Base-by-base conservation (phyloP, 2,329 filamentous ascomycete species). In the Calonectria hongkongensis region DNA sequence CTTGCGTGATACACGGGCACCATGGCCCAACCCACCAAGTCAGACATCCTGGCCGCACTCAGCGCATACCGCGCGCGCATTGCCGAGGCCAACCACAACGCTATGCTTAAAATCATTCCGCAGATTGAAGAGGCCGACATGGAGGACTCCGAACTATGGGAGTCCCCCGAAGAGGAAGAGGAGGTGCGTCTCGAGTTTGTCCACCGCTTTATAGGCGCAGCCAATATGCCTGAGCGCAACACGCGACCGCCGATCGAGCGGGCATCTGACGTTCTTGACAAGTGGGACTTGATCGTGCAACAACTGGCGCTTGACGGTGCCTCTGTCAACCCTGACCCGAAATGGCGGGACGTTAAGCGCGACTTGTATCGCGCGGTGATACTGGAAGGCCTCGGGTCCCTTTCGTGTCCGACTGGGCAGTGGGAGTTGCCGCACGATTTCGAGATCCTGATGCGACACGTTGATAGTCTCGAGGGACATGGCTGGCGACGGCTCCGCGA, bases 111-210 rank as follows among this genome's bases (percentile, higher is more conserved):
- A 13, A 33, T 54, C 28, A 33, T 54, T 12, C 48, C 27, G 7
- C 25, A 54, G 12, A 33, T 54, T 8, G 27, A 54, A 27, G 16
- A 25, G 16, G 27, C 48, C 25, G 27, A 54, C 48, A 54, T 54
- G 48, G 27, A 54, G 28, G 48, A 54, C 9, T 5, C 16, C 48
- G 48, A 54, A 18, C 48, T 54, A 18, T 54, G 27, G 4, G 27
- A 54, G 27, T 54, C 48, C 2, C 48, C 48, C 6, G 48, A 54
- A 33, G 48, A 30, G 6, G 48, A 54, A 15, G 48, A 54, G 16
- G 48, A 18, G 3, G 48, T 28, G 15, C 48, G 27, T 54, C 48
- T 54, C 18, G 48, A 54, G 15, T 54, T 54, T 54, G 48, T 54
- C 16, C 48, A 54, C 27, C 7, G 15, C 8, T 25, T 54, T 16